phyloP scores from a whole-genome alignment of 1,139 yeast species.

The Arxiozyma slooffiae region DNA sequence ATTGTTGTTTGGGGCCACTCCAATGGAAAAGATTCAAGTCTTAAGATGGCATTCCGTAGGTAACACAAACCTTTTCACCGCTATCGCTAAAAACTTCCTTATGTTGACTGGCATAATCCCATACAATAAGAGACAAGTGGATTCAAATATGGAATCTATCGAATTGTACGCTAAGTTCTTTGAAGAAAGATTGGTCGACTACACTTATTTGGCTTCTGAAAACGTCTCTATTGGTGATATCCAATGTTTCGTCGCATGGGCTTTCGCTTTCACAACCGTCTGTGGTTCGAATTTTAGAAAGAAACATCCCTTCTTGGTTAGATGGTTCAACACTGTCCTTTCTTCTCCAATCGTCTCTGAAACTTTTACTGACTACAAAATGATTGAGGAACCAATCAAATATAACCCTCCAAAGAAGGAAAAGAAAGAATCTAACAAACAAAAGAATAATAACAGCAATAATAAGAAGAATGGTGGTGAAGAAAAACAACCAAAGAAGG shows the following conservation, averaged over 20 bases:
- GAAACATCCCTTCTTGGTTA: too few relatives aligned
- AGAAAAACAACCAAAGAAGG: too few relatives aligned
- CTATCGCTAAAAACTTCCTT: constrained; percentile 26
- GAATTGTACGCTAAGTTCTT: constrained; percentile 36
- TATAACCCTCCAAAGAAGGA: constrained; percentile 74
- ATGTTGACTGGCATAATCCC: constrained; percentile 39
- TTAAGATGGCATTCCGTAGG: constrained; percentile 64
- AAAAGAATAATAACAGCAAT: too few relatives aligned
- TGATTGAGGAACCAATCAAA: constrained; percentile 47
- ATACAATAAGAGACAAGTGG: constrained; percentile 69
- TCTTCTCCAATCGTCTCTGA: constrained; percentile 46
- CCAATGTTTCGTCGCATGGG: too few relatives aligned
- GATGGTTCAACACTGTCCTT: too few relatives aligned
- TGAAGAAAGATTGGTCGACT: too few relatives aligned
- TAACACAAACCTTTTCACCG: constrained; percentile 42
- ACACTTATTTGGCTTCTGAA: too few relatives aligned
- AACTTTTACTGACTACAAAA: constrained; percentile 38
- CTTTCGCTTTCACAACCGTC: too few relatives aligned
- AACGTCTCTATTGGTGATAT: too few relatives aligned
- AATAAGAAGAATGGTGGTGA: too few relatives aligned
- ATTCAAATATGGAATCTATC: constrained; percentile 38
- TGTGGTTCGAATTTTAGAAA: too few relatives aligned
- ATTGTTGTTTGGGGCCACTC: constrained; percentile 46
- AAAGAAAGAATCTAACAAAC: too few relatives aligned
- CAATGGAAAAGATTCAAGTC: constrained; percentile 56